Evolutionary conservation across 1,139 yeast species (phyloP).

Genomic region (Sugiyamaella pinicola): DNA sequence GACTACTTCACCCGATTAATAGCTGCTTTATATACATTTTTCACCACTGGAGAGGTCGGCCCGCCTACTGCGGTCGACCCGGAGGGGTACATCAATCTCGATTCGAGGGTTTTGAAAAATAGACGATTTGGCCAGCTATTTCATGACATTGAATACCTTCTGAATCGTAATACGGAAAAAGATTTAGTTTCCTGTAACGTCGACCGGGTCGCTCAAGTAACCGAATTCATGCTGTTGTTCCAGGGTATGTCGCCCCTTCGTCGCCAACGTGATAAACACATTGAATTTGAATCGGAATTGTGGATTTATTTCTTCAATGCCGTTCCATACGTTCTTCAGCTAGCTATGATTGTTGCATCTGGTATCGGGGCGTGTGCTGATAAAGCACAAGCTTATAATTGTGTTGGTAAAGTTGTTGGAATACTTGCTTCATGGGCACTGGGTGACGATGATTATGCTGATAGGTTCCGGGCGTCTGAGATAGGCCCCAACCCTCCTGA

Average conservation of each 20-base stretch:
- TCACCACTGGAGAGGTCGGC: constrained; percentile 58
- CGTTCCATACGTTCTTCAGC: constrained; percentile 50
- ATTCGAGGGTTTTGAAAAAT: constrained; percentile 57
- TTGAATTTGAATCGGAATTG: constrained; percentile 86
- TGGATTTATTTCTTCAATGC: constrained; percentile 83
- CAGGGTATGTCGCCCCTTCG: constrained; percentile 79
- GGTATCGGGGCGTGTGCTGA: constrained; percentile 36
- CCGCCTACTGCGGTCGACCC: constrained; percentile 51
- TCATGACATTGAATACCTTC: constrained; percentile 77
- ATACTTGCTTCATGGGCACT: constrained; percentile 39
- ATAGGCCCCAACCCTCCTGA: constrained; percentile 23
- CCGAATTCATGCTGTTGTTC: constrained; percentile 67
- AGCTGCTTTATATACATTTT: constrained; percentile 65
- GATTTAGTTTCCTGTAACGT: constrained; percentile 41
- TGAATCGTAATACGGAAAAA: constrained; percentile 67
- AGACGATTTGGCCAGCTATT: constrained; percentile 84
- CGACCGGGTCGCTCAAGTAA: constrained; percentile 49
- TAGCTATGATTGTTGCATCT: constrained; percentile 44
- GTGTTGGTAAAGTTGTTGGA: constrained; percentile 34
- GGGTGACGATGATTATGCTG: constrained; percentile 28
- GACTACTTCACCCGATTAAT: constrained; percentile 71
- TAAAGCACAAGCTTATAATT: constrained; percentile 23
- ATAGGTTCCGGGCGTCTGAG: constrained; percentile 27
- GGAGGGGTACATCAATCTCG: constrained; percentile 39
- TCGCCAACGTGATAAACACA: constrained; percentile 79